Evolutionary conservation across 2,329 filamentous ascomycete species (phyloP).

Genomic region (Diaporthe australafricana): DNA sequence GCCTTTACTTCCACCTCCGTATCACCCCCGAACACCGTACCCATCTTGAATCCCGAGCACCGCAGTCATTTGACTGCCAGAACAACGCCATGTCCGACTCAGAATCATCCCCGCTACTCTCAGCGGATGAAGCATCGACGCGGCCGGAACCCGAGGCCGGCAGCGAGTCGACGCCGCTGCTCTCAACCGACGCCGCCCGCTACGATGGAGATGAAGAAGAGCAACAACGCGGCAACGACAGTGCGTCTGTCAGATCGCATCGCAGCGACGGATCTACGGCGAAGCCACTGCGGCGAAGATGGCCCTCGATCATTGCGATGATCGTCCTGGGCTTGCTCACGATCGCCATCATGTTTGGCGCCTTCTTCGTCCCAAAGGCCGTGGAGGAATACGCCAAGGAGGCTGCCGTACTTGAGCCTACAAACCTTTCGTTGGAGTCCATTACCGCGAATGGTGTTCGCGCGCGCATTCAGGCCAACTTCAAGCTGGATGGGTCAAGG

Average conservation of each 20-base stretch:
- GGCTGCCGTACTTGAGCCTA: slow-evolving; percentile 84
- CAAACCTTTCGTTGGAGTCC: slow-evolving; percentile 84
- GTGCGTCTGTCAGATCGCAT: slow-evolving; percentile 47
- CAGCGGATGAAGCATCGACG: slow-evolving; percentile 47
- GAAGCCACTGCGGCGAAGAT: slow-evolving; percentile 65
- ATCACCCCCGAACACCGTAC: neutral
- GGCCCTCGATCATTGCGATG: slow-evolving; percentile 84
- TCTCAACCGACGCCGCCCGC: slow-evolving; percentile 52
- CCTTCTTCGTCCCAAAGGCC: slow-evolving; percentile 83
- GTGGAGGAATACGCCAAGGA: slow-evolving; percentile 89
- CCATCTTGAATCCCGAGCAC: neutral
- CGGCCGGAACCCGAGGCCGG: slow-evolving; percentile 40
- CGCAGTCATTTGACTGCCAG: slow-evolving; percentile 7
- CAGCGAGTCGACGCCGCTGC: slow-evolving; percentile 64
- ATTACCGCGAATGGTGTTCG: slow-evolving; percentile 83
- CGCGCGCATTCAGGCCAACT: slow-evolving; percentile 84
- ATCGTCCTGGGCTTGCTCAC: slow-evolving; percentile 71
- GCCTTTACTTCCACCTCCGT: slow-evolving; percentile 14
- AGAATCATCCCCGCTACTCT: slow-evolving; percentile 59
- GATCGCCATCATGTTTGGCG: slow-evolving; percentile 78
- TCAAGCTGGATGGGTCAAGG: slow-evolving; percentile 81
- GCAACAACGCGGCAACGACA: slow-evolving; percentile 43
- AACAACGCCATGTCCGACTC: slow-evolving; percentile 54
- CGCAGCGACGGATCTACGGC: slow-evolving; percentile 40
- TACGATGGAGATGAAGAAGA: slow-evolving; percentile 54